A percentile compares a stretch with the other conserved stretches of the same genome.
phyloP scores from a whole-genome alignment of 305 asterid genomes.

The Andrographis paniculata region DNA sequence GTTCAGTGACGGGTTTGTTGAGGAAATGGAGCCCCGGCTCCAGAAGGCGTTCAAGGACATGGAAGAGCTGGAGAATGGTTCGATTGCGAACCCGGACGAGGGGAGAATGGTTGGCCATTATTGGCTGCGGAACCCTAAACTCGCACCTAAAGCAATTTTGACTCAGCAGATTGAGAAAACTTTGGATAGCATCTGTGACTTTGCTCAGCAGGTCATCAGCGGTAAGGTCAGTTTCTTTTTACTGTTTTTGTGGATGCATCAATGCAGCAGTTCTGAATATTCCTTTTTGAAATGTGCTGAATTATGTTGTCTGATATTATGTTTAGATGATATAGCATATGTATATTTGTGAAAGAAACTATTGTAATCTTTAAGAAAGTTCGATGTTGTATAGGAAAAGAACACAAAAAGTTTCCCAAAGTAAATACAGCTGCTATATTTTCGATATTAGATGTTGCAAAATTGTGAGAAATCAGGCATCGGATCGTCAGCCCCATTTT shows the following conservation, averaged over 20 bases:
- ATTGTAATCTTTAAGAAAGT: too few species aligned
- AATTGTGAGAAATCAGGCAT: too few species aligned
- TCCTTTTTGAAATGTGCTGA: too few species aligned
- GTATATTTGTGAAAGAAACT: too few species aligned
- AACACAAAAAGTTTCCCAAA: too few species aligned
- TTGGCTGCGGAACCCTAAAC: constrained; percentile 79
- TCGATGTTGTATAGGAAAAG: too few species aligned
- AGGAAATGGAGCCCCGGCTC: constrained; percentile 77
- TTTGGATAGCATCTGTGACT: constrained; percentile 47
- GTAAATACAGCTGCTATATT: too few species aligned
- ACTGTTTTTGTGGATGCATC: not conserved
- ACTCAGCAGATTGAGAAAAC: constrained; percentile 63
- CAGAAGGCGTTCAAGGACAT: constrained; percentile 69
- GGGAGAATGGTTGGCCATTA: constrained; percentile 99
- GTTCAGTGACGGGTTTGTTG: constrained; percentile 58
- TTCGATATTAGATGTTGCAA: too few species aligned
- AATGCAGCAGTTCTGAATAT: too few species aligned
- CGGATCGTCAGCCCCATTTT: too few species aligned
- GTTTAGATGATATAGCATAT: too few species aligned
- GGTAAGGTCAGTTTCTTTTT: constrained; percentile 88
- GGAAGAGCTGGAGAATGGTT: constrained; percentile 88
- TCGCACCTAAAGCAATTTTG: constrained; percentile 67
- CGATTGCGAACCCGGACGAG: constrained; percentile 97
- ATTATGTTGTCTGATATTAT: too few species aligned
- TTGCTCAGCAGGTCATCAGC: constrained; percentile 76